These are phyloP conservation scores for Sporisorium scitamineum DNA, from an alignment of 1,284 basidiomycete species.

Conservation along the genomic window DNA sequence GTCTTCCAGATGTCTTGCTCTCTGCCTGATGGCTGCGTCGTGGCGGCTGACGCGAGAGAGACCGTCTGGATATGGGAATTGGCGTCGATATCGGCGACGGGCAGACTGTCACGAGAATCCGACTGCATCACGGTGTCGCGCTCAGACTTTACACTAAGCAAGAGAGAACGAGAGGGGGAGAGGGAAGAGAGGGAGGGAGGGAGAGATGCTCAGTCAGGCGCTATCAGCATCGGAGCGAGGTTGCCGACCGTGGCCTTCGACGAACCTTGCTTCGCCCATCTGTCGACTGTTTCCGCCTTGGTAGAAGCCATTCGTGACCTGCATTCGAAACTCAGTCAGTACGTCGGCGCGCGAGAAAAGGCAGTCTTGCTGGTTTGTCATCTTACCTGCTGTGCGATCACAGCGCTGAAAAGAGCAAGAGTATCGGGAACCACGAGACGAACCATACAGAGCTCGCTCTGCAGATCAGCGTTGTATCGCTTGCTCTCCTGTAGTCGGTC, in stretches of 20 bases:
- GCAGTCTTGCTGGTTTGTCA: background rate
- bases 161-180: background rate
- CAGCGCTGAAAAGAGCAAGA: slow-evolving; percentile 22
- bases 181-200: background rate
- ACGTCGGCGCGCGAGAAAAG: background rate
- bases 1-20: slow-evolving; percentile 6
- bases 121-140: background rate
- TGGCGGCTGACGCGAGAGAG: background rate
- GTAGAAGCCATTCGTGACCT: background rate
- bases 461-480: slow-evolving; percentile 23
- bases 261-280: slow-evolving; percentile 9
- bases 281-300: background rate
- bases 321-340: background rate
- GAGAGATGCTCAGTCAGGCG: background rate
- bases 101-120: background rate
- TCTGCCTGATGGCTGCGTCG: background rate
- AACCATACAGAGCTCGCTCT: slow-evolving; percentile 20
- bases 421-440: slow-evolving; percentile 22
- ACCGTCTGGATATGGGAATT: background rate
- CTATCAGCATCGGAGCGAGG: background rate
- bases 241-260: background rate
- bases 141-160: too few species aligned
- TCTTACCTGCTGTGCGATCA: slow-evolving; percentile 23
- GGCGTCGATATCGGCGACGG: background rate
- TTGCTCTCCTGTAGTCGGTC: slow-evolving; percentile 28